Percentiles rank a stretch among this genome's conserved stretches.
Evolutionary conservation across 805 yeast species (phyloP).

Genomic region (Candida dajiaensis): DNA sequence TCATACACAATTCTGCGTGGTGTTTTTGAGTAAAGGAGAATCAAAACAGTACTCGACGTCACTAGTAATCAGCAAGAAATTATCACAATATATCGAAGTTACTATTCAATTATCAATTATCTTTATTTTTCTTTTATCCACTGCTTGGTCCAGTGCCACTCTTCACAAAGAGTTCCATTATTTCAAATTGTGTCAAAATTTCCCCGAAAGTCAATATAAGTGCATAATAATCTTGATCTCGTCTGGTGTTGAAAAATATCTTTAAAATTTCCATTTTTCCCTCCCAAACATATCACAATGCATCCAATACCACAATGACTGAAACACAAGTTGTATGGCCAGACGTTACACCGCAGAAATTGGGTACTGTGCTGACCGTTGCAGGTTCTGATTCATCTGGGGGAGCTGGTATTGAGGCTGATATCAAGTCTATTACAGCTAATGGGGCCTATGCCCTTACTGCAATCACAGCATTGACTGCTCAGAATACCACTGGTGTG

Average conservation of each 20-base stretch:
- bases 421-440: constrained; percentile 69
- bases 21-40: too few relatives aligned
- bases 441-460: constrained; percentile 74
- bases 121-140: too few relatives aligned
- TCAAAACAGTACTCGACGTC: too few relatives aligned
- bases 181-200: neutral
- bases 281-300: neutral
- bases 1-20: too few relatives aligned
- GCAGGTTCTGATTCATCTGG: constrained; percentile 87
- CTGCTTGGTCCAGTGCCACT: too few relatives aligned
- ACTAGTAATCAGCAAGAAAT: too few relatives aligned
- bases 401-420: constrained; percentile 92
- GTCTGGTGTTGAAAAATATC: neutral
- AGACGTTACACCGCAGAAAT: constrained; percentile 1
- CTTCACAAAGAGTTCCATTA: too few relatives aligned
- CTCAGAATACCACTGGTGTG: constrained; percentile 61
- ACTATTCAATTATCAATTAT: too few relatives aligned
- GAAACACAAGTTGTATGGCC: constrained; percentile 1
- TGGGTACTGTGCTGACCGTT: constrained; percentile 39
- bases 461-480: constrained; percentile 73
- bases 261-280: neutral
- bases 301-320: neutral
- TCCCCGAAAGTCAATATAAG: neutral
- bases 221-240: neutral
- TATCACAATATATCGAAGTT: too few relatives aligned